phyloP scores from a whole-genome alignment of 306 rosid genomes.

The Pterocarpus santalinus region DNA sequence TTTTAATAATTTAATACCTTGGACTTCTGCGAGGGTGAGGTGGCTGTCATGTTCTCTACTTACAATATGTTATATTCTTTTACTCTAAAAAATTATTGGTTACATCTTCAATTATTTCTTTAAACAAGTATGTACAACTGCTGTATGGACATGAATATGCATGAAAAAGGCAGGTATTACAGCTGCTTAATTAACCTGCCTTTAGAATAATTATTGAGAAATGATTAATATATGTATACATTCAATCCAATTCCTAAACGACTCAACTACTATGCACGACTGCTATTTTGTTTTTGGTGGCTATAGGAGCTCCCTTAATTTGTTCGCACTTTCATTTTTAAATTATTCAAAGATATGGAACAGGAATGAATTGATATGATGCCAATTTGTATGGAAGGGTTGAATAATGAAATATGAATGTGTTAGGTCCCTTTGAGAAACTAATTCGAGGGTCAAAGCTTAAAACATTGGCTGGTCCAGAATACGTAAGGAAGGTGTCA shows the following conservation, averaged over 20 bases:
- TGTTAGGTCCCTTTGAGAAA: slow-evolving; percentile 77
- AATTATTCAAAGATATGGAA: background rate
- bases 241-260: too few relatives aligned
- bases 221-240: too few relatives aligned
- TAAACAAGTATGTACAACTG: too few relatives aligned
- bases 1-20: background rate
- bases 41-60: background rate
- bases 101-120: too few relatives aligned
- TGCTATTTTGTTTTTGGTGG: background rate
- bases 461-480: slow-evolving; percentile 61
- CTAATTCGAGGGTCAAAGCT: slow-evolving; percentile 61
- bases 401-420: background rate
- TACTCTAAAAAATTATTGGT: too few relatives aligned
- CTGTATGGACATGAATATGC: too few relatives aligned
- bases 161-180: too few relatives aligned
- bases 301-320: background rate
- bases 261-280: background rate
- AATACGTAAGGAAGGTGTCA: slow-evolving; percentile 68
- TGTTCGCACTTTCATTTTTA: background rate
- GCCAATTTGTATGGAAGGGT: background rate
- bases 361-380: background rate
- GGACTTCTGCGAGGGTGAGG: background rate
- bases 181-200: too few relatives aligned
- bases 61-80: background rate
- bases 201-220: background rate